Base-by-base conservation (phyloP, 805 yeast species). In the Wickerhamiella sergipiensis region DNA sequence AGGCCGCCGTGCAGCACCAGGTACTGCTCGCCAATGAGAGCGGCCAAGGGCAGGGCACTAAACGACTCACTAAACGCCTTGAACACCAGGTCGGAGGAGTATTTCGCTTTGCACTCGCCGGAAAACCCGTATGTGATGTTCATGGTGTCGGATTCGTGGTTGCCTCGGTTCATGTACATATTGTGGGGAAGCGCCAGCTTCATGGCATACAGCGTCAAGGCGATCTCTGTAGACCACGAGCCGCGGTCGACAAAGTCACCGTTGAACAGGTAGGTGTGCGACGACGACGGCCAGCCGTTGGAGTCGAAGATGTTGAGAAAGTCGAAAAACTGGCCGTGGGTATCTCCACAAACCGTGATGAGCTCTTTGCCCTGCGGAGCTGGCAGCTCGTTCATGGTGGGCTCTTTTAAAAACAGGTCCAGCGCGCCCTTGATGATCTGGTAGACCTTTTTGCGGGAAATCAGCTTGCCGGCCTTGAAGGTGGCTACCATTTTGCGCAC, bases 191-290 rank as follows among this genome's bases (percentile, higher is more conserved):
- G 83, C 33, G 83, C 66, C 36, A 88, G 71, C 68, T 92, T 92
- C 66, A 85, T 75, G 12, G 81, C 74, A 64, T 85, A 88, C 43
- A 86, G 73, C 29, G 83, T 71, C 46, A 92, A 69, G 1, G 96
- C 96, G 46, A 92, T 95, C 64, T 92, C 98, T 63, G 95, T 85
- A 3, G 97, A 87, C 97, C 98, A 90, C 17, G 95, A 85, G 6
- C 98, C 98, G 62, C 98, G 76, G 65, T 92, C 98, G 3, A 92
- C 98, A 68, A 92, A 90, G 68, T 92, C 98, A 44, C 98, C 98
- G 62, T 92, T 92, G 71, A 92, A 90, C 46, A 92, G 67, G 63
- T 85, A 92, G 4, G 80, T 74, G 64, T 89, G 97, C 2, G 69
- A 66, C 2, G 73, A 70, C 3, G 72, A 62, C 0, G 90, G 94